Conservation (phyloP, 225 moss, liverwort and hornwort genomes). For the Thuidium tamariscinum region DNA sequence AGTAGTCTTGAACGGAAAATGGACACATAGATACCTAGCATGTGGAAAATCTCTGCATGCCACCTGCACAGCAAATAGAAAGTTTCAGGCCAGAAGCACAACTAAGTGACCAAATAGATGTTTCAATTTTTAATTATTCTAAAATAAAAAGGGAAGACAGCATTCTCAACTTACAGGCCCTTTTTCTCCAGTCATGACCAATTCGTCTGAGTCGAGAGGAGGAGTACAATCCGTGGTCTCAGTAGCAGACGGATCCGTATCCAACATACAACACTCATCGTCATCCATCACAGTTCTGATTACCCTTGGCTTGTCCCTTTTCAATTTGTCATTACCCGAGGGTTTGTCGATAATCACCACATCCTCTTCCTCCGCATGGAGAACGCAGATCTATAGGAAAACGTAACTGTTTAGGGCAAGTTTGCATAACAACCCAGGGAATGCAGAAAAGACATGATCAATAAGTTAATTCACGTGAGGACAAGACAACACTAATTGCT, state of each 20-base stretch:
- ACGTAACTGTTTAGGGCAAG: background rate
- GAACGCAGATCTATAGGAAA: slow-evolving; percentile 3
- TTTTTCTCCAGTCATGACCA: slow-evolving; percentile 66
- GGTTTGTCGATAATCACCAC: slow-evolving; percentile 43
- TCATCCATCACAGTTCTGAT: slow-evolving; percentile 22
- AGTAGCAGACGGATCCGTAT: slow-evolving; percentile 25
- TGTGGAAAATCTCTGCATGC: slow-evolving; percentile 82
- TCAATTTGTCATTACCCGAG: background rate
- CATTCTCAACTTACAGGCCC: slow-evolving; percentile 38
- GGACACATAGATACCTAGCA: slow-evolving; percentile 57
- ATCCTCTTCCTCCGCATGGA: slow-evolving; percentile 33
- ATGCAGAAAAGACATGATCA: background rate
- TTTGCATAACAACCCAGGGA: background rate
- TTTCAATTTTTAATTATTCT: too few species aligned
- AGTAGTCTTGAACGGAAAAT: slow-evolving; percentile 55
- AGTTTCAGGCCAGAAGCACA: background rate
- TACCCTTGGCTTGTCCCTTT: slow-evolving; percentile 17
- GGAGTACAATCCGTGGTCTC: background rate
- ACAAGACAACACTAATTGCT: background rate
- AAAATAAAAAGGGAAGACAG: background rate
- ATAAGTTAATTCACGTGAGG: background rate
- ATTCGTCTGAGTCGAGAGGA: slow-evolving; percentile 49
- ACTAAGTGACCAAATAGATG: background rate
- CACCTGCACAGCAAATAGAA: slow-evolving; percentile 35
- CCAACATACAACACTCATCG: slow-evolving; percentile 52